Percentiles rank a stretch among this genome's conserved stretches.
Conservation (phyloP, 2,329 filamentous ascomycete genomes). For the Tolypocladium ophioglossoides region DNA sequence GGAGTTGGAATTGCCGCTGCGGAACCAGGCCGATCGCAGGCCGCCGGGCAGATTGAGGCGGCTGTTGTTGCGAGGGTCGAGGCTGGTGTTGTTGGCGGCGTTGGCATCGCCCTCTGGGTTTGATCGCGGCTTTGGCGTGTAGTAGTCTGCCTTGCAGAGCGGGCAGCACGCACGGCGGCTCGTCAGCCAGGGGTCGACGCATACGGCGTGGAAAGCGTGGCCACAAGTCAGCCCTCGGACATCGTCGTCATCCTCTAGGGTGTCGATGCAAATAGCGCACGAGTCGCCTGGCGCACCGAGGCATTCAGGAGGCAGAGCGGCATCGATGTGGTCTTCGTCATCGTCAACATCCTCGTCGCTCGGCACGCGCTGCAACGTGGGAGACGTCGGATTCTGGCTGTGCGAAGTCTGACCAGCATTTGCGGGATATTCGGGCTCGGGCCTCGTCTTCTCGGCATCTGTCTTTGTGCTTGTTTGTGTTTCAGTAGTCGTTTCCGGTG, state of each 20-base stretch:
- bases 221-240: conserved; percentile 89
- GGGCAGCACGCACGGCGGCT: conserved; percentile 91
- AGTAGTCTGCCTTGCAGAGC: conserved; percentile 96
- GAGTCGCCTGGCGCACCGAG: conserved; percentile 77
- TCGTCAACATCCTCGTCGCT: conserved; percentile 50
- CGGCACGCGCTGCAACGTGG: conserved; percentile 27
- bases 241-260: conserved; percentile 89
- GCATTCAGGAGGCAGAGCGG: conserved; percentile 71
- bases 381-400: conserved; percentile 12
- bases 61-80: conserved; percentile 27
- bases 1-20: conserved; percentile 6
- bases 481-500: conserved; percentile 6
- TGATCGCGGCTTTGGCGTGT: conserved; percentile 79
- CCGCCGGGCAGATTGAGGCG: conserved; percentile 38
- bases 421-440: conserved; percentile 8
- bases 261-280: conserved; percentile 94
- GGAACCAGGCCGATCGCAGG: conserved; percentile 29
- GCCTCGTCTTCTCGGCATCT: conserved; percentile 2
- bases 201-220: conserved; percentile 95
- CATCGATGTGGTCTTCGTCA: conserved; percentile 72
- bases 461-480: conserved; percentile 8
- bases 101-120: conserved; percentile 19
- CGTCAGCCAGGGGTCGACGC: conserved; percentile 93
- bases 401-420: conserved; percentile 14
- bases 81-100: conserved; percentile 9